These are phyloP conservation scores for Biscogniauxia marginata DNA, from an alignment of 2,329 filamentous ascomycete species.

Conservation along the genomic window DNA sequence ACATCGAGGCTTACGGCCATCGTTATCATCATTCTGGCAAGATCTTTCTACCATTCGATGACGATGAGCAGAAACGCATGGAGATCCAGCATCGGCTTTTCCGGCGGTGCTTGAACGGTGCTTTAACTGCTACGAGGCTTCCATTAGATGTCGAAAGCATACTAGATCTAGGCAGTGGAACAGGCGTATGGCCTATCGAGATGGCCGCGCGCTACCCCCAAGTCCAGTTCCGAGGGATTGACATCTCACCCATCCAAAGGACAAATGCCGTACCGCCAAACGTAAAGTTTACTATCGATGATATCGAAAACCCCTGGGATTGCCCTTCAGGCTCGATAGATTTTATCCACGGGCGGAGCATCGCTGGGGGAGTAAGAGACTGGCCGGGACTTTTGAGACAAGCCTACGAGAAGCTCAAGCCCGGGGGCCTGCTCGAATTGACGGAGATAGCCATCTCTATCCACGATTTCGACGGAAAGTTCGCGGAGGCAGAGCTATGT, in stretches of 20 bases:
- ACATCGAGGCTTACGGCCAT: slow-evolving; percentile 30
- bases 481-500: slow-evolving; percentile 32
- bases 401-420: slow-evolving; percentile 41
- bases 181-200: slow-evolving; percentile 43
- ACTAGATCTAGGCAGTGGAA: slow-evolving; percentile 43
- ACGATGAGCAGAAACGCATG: slow-evolving; percentile 27
- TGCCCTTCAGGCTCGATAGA: slow-evolving; percentile 32
- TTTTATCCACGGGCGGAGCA: slow-evolving; percentile 44
- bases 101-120: slow-evolving; percentile 29
- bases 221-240: slow-evolving; percentile 40
- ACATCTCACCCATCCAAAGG: slow-evolving; percentile 41
- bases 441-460: slow-evolving; percentile 41
- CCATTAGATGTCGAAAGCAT: slow-evolving; percentile 31
- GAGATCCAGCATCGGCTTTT: slow-evolving; percentile 27
- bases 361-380: slow-evolving; percentile 44
- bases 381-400: slow-evolving; percentile 38
- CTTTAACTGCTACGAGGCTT: slow-evolving; percentile 29
- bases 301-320: slow-evolving; percentile 50
- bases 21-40: slow-evolving; percentile 29
- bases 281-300: slow-evolving; percentile 57
- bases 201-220: slow-evolving; percentile 41
- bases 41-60: slow-evolving; percentile 31
- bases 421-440: slow-evolving; percentile 46
- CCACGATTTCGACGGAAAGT: slow-evolving; percentile 38
- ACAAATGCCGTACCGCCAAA: slow-evolving; percentile 53